phyloP scores from a whole-genome alignment of 805 yeast species.

The Saitoella complicata region DNA sequence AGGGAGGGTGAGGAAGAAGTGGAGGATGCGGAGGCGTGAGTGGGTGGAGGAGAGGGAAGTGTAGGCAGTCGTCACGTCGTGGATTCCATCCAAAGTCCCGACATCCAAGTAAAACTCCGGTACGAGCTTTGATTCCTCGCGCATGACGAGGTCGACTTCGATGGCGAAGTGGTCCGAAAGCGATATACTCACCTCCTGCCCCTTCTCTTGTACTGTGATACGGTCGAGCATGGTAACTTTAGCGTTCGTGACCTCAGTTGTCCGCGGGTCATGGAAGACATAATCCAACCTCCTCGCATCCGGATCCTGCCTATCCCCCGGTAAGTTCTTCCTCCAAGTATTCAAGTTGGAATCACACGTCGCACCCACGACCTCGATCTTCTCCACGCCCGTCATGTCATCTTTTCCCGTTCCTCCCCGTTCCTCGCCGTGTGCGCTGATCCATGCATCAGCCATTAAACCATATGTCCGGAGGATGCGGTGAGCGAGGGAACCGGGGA shows the following conservation, averaged over 20 bases:
- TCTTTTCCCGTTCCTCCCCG: conserved; percentile 23
- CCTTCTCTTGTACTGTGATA: conserved; percentile 16
- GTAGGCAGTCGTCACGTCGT: conserved; percentile 30
- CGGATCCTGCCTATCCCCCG: conserved; percentile 26
- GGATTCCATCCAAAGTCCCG: background rate
- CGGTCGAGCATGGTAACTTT: conserved; percentile 58
- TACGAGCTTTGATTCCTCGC: conserved; percentile 8
- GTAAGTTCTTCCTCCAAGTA: conserved; percentile 48
- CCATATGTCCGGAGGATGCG: background rate
- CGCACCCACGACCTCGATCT: conserved; percentile 57
- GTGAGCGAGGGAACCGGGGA: conserved; percentile 36
- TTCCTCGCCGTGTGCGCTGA: conserved; percentile 27
- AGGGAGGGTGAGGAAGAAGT: conserved; percentile 42
- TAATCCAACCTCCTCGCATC: conserved; percentile 87
- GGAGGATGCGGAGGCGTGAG: conserved; percentile 44
- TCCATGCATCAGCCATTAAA: conserved; percentile 58
- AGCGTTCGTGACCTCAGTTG: conserved; percentile 42
- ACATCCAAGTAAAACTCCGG: conserved; percentile 5
- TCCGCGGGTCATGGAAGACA: conserved; percentile 52
- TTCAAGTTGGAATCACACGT: conserved; percentile 82
- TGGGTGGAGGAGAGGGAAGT: conserved; percentile 42
- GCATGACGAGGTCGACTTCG: conserved; percentile 16
- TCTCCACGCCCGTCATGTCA: conserved; percentile 37
- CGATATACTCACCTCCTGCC: conserved; percentile 35
- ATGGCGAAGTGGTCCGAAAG: conserved; percentile 85